These are phyloP conservation scores for Nemophila menziesii DNA, from an alignment of 257 asterid genomes.

Conservation along the genomic window DNA sequence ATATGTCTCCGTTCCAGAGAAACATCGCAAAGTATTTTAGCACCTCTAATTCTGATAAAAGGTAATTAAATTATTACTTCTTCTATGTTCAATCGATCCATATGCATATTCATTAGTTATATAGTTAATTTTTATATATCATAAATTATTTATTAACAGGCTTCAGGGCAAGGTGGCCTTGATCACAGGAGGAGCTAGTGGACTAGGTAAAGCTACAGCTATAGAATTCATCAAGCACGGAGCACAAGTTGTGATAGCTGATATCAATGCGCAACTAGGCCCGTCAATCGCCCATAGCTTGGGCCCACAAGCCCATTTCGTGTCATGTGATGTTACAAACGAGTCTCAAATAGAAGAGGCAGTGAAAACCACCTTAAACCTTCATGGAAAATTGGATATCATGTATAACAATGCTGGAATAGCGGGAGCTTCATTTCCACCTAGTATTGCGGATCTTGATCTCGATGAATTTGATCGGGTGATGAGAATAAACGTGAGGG, in stretches of 20 bases:
- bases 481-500: constrained; percentile 17
- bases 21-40: neutral
- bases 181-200: constrained; percentile 46
- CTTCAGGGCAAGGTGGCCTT: constrained; percentile 43
- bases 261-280: constrained; percentile 23
- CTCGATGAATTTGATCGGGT: constrained; percentile 14
- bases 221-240: constrained; percentile 24
- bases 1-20: too few species aligned
- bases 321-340: constrained; percentile 14
- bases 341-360: constrained; percentile 10
- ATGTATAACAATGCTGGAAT: constrained; percentile 29
- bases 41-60: neutral
- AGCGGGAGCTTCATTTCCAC: neutral
- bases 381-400: constrained; percentile 25
- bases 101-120: neutral
- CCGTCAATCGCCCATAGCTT: constrained; percentile 12
- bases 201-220: constrained; percentile 42
- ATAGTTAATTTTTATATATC: neutral
- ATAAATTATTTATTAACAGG: constrained; percentile 6
- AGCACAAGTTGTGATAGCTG: constrained; percentile 40
- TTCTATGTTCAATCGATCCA: neutral
- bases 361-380: constrained; percentile 3
- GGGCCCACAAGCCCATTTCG: constrained; percentile 9
- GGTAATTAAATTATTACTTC: neutral
- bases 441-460: constrained; percentile 11